Evolutionary conservation across 805 yeast genomes (phyloP).

Genomic region (Wickerhamomyces strasburgensis): DNA sequence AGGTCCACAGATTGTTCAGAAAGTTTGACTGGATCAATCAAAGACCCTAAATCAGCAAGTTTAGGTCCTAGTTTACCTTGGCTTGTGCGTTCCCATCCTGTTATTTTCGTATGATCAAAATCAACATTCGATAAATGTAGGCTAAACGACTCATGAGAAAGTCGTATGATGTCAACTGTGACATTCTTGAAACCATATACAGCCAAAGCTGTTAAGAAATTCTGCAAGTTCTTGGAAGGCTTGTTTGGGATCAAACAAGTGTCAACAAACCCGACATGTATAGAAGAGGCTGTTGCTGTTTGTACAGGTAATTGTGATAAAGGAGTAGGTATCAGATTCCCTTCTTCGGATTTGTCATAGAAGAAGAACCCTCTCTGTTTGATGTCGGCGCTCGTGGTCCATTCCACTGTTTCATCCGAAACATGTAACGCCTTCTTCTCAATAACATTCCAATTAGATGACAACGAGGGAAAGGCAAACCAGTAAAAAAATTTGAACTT

Average conservation of each 20-base stretch:
- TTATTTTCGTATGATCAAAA: slow-evolving; percentile 31
- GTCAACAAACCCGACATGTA: slow-evolving; percentile 36
- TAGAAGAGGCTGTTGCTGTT: slow-evolving; percentile 5
- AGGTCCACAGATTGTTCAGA: slow-evolving; percentile 92
- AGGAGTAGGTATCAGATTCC: slow-evolving; percentile 11
- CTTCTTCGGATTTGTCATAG: slow-evolving; percentile 5
- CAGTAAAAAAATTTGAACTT: slow-evolving; percentile 86
- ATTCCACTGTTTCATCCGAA: slow-evolving; percentile 11
- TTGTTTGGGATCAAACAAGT: slow-evolving; percentile 28
- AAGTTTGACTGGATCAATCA: slow-evolving; percentile 74
- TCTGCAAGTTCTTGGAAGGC: slow-evolving; percentile 55
- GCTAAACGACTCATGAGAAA: slow-evolving; percentile 28
- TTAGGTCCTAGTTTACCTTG: slow-evolving; percentile 76
- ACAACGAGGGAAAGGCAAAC: slow-evolving; percentile 73
- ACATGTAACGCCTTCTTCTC: slow-evolving; percentile 2
- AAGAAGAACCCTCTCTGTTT: slow-evolving; percentile 27
- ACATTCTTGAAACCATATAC: slow-evolving; percentile 31
- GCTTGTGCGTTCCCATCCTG: slow-evolving; percentile 90
- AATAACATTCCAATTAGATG: slow-evolving; percentile 41
- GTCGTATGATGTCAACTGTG: slow-evolving; percentile 36
- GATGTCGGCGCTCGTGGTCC: slow-evolving; percentile 13
- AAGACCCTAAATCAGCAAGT: slow-evolving; percentile 71
- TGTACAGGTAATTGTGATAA: slow-evolving; percentile 15
- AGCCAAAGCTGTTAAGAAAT: slow-evolving; percentile 46
- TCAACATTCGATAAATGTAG: slow-evolving; percentile 19